phyloP scores from a whole-genome alignment of 2,329 filamentous ascomycete genomes.

The Pseudocercospora cruenta region DNA sequence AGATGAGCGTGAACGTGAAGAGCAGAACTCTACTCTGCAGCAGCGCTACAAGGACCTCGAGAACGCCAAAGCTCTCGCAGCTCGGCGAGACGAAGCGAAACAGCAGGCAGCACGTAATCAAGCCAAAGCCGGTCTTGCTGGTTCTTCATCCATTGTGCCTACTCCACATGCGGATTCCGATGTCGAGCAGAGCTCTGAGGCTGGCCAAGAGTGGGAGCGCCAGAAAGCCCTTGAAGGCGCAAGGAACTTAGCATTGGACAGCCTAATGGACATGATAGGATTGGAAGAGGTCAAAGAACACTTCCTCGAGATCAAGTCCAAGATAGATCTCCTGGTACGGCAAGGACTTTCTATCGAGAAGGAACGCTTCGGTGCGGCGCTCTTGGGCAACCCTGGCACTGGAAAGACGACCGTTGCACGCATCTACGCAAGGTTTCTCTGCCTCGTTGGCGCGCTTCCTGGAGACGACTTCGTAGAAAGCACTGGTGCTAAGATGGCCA shows the following conservation, averaged over 20 bases:
- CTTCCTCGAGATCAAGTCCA: constrained; percentile 65
- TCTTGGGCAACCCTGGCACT: constrained; percentile 77
- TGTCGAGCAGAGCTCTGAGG: neutral
- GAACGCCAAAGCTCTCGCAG: constrained; percentile 11
- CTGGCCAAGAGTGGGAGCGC: neutral
- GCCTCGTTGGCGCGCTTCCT: constrained; percentile 63
- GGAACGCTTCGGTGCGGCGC: constrained; percentile 64
- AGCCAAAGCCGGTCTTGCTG: neutral
- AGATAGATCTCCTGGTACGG: constrained; percentile 62
- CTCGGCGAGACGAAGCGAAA: neutral
- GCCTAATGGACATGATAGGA: constrained; percentile 70
- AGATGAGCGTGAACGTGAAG: constrained; percentile 50
- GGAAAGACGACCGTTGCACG: constrained; percentile 78
- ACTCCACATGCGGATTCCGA: neutral
- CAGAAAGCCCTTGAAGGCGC: neutral
- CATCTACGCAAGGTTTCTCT: constrained; percentile 68
- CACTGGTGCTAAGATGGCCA: constrained; percentile 68
- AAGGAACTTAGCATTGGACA: neutral
- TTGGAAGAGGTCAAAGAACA: constrained; percentile 69
- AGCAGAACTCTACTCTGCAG: constrained; percentile 49
- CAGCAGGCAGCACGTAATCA: neutral
- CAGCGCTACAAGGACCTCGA: constrained; percentile 55
- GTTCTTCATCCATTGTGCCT: neutral
- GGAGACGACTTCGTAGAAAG: constrained; percentile 66
- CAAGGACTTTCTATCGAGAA: constrained; percentile 60